Base-by-base conservation (phyloP, 345 rosid genomes). In the Linum tenue region DNA sequence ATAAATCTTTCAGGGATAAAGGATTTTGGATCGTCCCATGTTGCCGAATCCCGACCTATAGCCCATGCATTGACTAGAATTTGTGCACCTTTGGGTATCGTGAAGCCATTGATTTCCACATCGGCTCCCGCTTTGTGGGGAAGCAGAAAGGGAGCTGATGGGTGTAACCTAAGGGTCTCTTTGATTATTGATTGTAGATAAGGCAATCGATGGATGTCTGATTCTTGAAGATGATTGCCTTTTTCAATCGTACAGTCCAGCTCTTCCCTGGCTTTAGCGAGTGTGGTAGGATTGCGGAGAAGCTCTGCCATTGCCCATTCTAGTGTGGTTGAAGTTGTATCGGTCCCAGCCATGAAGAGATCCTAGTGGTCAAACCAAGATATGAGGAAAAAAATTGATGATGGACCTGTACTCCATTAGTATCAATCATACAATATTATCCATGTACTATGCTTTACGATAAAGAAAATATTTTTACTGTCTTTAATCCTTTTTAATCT, bases 301-400 rank as follows among this genome's bases (percentile, higher is more conserved):
- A 84, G 38, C 63, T 86, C 88, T 1, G 80, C 60, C 86, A 80
- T 67, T 43, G 85, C 86, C 85, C 86, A 84, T 42, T 86, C 85
- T 59, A 86, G 5, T n/a, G 86, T 76, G 75, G 38, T 75, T 6
- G 84, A 75, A 40, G 82, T 82, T 35, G 83, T 78, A 36, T 84
- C 85, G 0, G 82, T 67, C 4, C 84, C 84, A 0, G 80, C 81
- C 31, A 4, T 75, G 42, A 84, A 80, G 38, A 84, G 62, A 51
- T 64, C 82, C 84, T 81, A 66, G 39, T 58, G 12, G 12, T 8
- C 44, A 41, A 41, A 41, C 9, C 44, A 48, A 44, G 11, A 48
- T 48, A 48, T 48, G 14, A 48, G 55, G 1, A 37, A 8, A 2
- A 9, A 22, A 39, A 8, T 22, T 22, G 31, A 22, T 22, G 31